Evolutionary conservation across 306 rosid genomes (phyloP).

Genomic region (Senna siamea): DNA sequence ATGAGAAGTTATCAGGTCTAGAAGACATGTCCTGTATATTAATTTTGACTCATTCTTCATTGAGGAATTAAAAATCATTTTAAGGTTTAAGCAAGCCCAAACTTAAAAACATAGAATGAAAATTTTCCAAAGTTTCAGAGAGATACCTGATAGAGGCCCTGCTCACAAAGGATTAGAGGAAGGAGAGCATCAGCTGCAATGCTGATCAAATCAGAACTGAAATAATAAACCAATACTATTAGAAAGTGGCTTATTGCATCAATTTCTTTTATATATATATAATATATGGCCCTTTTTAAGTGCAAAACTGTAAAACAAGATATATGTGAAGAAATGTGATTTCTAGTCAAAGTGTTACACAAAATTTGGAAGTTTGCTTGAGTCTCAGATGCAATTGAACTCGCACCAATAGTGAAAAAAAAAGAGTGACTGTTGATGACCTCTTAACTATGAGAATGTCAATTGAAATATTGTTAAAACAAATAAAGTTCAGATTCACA

Average conservation of each 20-base stretch:
- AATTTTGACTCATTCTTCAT: constrained; percentile 13
- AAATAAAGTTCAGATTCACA: background rate
- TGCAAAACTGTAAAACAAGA: constrained; percentile 9
- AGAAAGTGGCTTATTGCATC: constrained; percentile 22
- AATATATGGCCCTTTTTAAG: constrained; percentile 22
- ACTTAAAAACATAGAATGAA: background rate
- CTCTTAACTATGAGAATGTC: background rate
- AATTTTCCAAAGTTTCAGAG: constrained; percentile 14
- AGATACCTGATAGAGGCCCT: constrained; percentile 80
- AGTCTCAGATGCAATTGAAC: constrained; percentile 11
- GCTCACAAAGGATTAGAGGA: constrained; percentile 89
- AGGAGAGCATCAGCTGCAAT: constrained; percentile 98
- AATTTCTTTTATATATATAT: background rate
- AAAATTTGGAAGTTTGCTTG: background rate
- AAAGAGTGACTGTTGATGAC: background rate
- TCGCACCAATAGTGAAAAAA: background rate
- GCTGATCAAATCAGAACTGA: constrained; percentile 84
- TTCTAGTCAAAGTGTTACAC: constrained; percentile 24
- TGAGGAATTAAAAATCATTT: background rate
- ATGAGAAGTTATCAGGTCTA: background rate
- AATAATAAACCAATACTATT: constrained; percentile 28
- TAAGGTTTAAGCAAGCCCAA: background rate
- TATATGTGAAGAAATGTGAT: constrained; percentile 16
- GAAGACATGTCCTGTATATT: constrained; percentile 11
- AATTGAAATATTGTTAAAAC: background rate